Evolutionary conservation across 2,329 filamentous ascomycete genomes (phyloP), one percentile per base, ranked within the genome.

Genomic region (Colletotrichum neosansevieriae): DNA sequence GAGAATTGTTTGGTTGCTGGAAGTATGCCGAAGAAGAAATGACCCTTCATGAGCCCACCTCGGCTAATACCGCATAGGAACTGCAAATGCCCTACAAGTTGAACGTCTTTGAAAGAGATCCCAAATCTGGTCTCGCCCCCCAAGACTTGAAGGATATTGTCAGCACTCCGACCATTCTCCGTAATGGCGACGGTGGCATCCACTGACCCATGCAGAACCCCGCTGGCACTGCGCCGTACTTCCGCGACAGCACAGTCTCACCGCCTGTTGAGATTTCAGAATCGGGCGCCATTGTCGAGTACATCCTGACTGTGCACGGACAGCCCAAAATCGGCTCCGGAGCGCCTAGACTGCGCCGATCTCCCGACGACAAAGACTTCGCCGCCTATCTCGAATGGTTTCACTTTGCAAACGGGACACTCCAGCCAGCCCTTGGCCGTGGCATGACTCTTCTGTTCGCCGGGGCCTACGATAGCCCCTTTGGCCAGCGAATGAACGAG

Each of bases 381-480:
- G 79, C 86, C 2, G 83, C 89, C 58, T 92, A 88, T 71, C 73
- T 92, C 1, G 91, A 88, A 79, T 92, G 88, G 88, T 86, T 88
- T 73, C 87, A 91, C 74, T 90, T 83, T 75, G 79, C 81, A 9
- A 84, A 86, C 73, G 81, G 81, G 38, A 82, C 75, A 2, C 78
- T 87, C 3, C 76, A 79, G 71, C 76, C 82, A 0, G 74, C 75
- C 0, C 67, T 87, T 40, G 70, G 74, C 4, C 77, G 81, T 12
- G 74, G 73, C 5, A 75, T 87, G 75, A 54, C 73, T 5, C 34
- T 69, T 6, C n/a, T 69, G 21, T 66, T 69, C 15, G 61, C 66
- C 15, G 66, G 66, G 15, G 80, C 82, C 29, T 62, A 69, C 11
- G 71, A 72, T 13, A 63, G 57, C 19, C 59, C 63, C 11, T n/a